These are phyloP conservation scores for Lojkania enalia DNA, from an alignment of 2,329 filamentous ascomycete species.

Conservation along the genomic window DNA sequence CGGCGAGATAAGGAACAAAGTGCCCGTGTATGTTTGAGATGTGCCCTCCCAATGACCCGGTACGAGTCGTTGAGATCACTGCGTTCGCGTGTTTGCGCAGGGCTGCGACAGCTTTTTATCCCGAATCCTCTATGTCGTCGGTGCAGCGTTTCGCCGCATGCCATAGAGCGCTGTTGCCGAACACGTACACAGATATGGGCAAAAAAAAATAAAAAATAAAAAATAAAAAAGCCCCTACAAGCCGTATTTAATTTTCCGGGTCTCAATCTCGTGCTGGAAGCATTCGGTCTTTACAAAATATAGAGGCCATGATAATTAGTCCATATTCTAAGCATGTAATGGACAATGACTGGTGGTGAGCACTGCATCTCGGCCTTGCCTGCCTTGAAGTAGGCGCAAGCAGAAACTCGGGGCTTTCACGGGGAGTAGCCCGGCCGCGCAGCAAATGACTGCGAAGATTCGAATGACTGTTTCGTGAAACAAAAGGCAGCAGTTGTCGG, in stretches of 20 bases:
- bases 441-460: background rate
- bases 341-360: background rate
- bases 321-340: no score
- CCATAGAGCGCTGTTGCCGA: no score
- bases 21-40: slow-evolving; percentile 17
- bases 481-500: slow-evolving; percentile 4
- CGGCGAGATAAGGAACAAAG: slow-evolving; percentile 6
- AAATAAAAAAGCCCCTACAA: no score
- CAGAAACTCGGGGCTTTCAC: background rate
- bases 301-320: no score
- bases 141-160: no score
- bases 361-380: background rate
- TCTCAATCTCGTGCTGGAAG: no score
- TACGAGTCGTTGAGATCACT: slow-evolving; percentile 8
- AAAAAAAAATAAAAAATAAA: no score
- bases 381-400: background rate
- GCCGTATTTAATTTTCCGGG: no score
- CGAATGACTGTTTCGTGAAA: slow-evolving; percentile 6
- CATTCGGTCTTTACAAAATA: no score
- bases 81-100: background rate
- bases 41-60: slow-evolving; percentile 20
- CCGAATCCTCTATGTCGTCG: no score
- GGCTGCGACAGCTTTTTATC: no score
- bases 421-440: background rate
- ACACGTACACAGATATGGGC: no score